Base-by-base conservation (phyloP, 2,329 filamentous ascomycete species). In the Coniochaeta prunicola region DNA sequence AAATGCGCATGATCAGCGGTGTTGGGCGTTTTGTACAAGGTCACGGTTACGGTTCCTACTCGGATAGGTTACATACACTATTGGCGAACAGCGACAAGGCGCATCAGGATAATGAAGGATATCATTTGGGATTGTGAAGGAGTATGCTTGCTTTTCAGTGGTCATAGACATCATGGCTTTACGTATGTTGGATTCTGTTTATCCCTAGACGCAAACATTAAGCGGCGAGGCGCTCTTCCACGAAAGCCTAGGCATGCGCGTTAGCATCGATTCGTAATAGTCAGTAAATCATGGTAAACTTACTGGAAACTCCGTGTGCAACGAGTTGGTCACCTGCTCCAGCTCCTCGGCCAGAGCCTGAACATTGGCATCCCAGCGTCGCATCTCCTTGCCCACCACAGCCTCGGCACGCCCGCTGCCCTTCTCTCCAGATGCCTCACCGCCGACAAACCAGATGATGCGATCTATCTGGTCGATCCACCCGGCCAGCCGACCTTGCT, bases 381-480 rank as follows among this genome's bases (percentile, higher is more conserved):
- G 84, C 72, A 96, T 81, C 74, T 92, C 88, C 70, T 82, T 85
- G 60, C 84, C 88, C 2, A 86, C 82, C 3, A 83, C 73, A 21
- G 83, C 80, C 59, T 84, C 82, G 54, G 87, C 84, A 30, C 84
- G 80, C n/a, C 84, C 81, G 60, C 84, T 89, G 58, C 85, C 84
- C 68, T 86, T 86, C 70, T 87, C 80, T 1, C 86, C 87, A 3
- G 84, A 87, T 8, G 85, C 87, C 67, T 91, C 88, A 33, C 85
- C 85, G 68, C 74, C 79, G 73, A 94, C 90, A 70, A 99, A 99
- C 76, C 87, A 92, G 60, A 99, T 92, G 12, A 92, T 77, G 15
- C 89, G 83, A 59, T 92, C 90, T 59, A 99, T 92, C 77, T 99
- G 94, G 73, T 99, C 93, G 68, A 99, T 97, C 59, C 88, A 86